Evolutionary conservation across 352 stramenopile species (phyloP).

Genomic region (Phytophthora pseudosyringae): DNA sequence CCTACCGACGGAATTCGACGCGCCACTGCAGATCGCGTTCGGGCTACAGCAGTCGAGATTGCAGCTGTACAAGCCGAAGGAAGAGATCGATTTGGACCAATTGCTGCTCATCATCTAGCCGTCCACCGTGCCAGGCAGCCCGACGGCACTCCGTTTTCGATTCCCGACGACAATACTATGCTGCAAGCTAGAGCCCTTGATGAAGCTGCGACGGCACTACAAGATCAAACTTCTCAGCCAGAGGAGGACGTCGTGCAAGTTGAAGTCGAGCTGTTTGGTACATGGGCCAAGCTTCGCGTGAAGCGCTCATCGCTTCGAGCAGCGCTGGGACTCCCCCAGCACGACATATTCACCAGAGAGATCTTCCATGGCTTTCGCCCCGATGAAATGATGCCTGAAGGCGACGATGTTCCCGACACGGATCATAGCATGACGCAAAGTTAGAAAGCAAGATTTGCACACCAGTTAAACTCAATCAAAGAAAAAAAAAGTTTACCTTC

Average conservation of each 20-base stretch:
- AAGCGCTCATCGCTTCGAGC: slow-evolving; percentile 6
- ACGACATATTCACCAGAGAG: slow-evolving; percentile 5
- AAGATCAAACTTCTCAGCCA: not conserved
- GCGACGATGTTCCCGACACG: not conserved
- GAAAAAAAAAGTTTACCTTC: not conserved
- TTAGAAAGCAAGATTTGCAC: not conserved
- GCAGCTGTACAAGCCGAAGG: slow-evolving; percentile 2
- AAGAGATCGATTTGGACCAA: not conserved
- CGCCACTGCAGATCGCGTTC: slow-evolving; percentile 8
- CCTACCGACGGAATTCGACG: slow-evolving; percentile 4
- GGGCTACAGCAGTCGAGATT: not conserved
- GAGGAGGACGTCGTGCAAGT: not conserved
- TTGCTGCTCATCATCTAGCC: slow-evolving; percentile 2
- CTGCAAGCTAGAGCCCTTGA: not conserved
- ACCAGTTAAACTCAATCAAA: too few relatives aligned
- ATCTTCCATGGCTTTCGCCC: slow-evolving; percentile 8
- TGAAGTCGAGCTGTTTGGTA: not conserved
- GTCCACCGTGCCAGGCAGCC: slow-evolving; percentile 1
- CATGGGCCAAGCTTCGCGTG: not conserved
- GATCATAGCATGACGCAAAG: not conserved
- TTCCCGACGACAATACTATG: slow-evolving; percentile 7
- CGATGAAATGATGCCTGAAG: slow-evolving; percentile 4
- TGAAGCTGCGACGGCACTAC: not conserved
- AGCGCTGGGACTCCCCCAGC: not conserved
- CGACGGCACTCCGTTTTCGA: not conserved